These are phyloP conservation scores for Trametes punicea DNA, from an alignment of 768 basidiomycete genomes.

Conservation along the genomic window DNA sequence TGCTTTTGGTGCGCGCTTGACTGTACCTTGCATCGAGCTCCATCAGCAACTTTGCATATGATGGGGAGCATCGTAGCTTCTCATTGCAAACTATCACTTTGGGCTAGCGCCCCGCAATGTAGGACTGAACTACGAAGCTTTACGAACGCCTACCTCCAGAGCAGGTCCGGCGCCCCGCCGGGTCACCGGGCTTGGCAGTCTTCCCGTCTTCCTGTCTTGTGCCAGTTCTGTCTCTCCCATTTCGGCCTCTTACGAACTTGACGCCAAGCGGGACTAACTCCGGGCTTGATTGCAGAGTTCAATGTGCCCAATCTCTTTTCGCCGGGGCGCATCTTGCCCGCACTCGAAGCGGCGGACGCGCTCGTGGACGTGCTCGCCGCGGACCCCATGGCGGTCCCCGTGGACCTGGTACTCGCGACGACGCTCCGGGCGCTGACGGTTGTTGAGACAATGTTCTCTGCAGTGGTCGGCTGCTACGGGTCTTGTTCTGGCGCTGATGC, in stretches of 20 bases:
- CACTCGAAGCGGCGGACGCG: conserved; percentile 7
- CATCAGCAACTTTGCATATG: too few relatives aligned
- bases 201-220: background rate
- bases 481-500: background rate
- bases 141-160: background rate
- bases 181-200: background rate
- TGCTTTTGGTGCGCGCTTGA: too few relatives aligned
- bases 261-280: background rate
- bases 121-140: background rate
- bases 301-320: too few relatives aligned
- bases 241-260: background rate
- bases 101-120: background rate
- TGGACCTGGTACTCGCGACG: background rate
- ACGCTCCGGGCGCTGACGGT: conserved; percentile 2
- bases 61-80: too few relatives aligned
- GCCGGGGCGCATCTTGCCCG: background rate
- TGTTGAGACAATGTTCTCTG: background rate
- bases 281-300: background rate
- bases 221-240: background rate
- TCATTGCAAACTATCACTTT: too few relatives aligned
- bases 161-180: background rate
- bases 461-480: background rate
- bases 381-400: background rate
- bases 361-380: conserved; percentile 2
- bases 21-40: background rate